These are phyloP conservation scores for Phtheirospermum japonicum DNA, from an alignment of 257 asterid genomes.

Conservation along the genomic window DNA sequence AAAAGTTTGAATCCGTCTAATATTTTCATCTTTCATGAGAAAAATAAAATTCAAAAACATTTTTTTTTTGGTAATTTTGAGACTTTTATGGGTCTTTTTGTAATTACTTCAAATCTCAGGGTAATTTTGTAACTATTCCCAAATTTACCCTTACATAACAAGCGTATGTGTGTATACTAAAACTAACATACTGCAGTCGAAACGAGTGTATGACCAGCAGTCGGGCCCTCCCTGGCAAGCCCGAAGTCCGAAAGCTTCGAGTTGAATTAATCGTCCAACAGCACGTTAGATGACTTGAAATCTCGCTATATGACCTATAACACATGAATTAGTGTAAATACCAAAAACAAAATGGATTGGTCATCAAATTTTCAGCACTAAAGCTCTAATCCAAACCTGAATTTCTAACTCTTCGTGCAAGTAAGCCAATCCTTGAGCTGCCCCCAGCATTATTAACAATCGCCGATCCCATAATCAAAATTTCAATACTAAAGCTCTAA, in stretches of 20 bases:
- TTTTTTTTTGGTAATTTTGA: background rate
- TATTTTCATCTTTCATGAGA: too few relatives aligned
- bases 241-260: constrained; percentile 87
- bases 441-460: constrained; percentile 64
- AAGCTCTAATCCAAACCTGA: constrained; percentile 45
- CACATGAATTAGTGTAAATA: too few relatives aligned
- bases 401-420: too few relatives aligned
- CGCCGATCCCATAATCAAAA: constrained; percentile 83
- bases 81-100: background rate
- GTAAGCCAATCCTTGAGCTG: constrained; percentile 77
- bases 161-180: constrained; percentile 15
- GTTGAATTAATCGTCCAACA: constrained; percentile 58
- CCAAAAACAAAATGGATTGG: background rate
- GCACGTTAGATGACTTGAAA: constrained; percentile 76
- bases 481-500: too few relatives aligned
- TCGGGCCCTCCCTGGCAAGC: constrained; percentile 89
- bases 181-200: constrained; percentile 65
- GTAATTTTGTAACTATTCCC: background rate
- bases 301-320: constrained; percentile 79
- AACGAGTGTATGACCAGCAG: constrained; percentile 64
- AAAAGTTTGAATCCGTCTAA: too few relatives aligned
- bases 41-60: too few relatives aligned
- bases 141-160: too few relatives aligned
- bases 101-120: background rate
- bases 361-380: background rate